Conservation (phyloP, 2,329 filamentous ascomycete genomes). For the Fusarium globosum region DNA sequence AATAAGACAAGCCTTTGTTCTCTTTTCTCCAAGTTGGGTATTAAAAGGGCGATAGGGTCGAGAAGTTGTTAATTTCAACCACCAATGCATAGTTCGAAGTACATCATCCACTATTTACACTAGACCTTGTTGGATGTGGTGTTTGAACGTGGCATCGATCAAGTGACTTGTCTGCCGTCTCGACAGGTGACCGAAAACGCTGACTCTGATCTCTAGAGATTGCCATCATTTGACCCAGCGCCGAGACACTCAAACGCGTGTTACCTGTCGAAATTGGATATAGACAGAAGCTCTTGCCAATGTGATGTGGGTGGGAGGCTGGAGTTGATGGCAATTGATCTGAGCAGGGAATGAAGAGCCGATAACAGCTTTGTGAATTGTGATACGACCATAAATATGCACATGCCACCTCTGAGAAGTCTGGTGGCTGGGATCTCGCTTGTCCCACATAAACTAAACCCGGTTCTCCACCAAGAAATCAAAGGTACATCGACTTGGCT, state of each 20-base stretch:
- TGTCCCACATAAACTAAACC: background rate
- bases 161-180: conserved; percentile 15
- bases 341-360: background rate
- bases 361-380: background rate
- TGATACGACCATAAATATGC: background rate
- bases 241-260: conserved; percentile 1
- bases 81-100: background rate
- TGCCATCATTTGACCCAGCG: conserved; percentile 22
- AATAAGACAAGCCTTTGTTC: background rate
- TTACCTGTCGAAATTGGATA: background rate
- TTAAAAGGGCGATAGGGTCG: background rate
- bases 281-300: background rate
- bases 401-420: background rate
- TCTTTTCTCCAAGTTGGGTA: background rate
- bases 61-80: background rate
- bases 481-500: conserved; percentile 8
- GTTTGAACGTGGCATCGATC: conserved; percentile 3
- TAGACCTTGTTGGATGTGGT: background rate
- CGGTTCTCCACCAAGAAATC: conserved; percentile 3
- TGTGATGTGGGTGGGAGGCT: background rate
- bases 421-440: conserved; percentile 18
- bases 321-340: background rate
- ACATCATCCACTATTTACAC: background rate
- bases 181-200: conserved; percentile 17
- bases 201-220: conserved; percentile 7